A percentile compares a stretch with the other conserved stretches of the same genome.
Conservation (phyloP, 257 asterid genomes). For the Fraxinus quadrangulata region DNA sequence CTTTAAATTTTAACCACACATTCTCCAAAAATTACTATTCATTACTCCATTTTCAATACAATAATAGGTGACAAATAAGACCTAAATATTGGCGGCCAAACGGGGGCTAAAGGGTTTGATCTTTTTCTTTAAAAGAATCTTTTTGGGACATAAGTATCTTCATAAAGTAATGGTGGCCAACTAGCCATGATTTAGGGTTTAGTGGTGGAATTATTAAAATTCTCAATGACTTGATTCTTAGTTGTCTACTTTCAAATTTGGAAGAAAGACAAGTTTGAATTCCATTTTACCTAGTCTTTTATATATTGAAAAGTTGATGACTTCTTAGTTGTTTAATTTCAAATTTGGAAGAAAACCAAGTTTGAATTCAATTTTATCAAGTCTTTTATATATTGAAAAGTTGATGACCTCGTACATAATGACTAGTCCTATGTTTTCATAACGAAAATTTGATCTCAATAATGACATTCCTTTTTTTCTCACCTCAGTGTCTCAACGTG, state of each 20-base stretch:
- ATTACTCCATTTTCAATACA: too few species aligned
- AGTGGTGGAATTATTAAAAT: background rate
- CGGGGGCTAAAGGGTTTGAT: background rate
- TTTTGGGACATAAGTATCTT: background rate
- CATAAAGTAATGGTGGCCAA: background rate
- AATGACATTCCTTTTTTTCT: background rate
- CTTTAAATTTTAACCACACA: too few species aligned
- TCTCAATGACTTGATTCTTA: background rate
- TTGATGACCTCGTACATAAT: background rate
- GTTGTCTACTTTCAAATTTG: background rate
- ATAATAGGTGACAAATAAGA: too few species aligned
- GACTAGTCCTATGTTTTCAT: background rate
- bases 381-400: background rate
- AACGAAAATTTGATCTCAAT: background rate
- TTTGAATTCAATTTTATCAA: background rate
- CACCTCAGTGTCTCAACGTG: rapidly evolving
- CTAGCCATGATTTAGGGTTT: background rate
- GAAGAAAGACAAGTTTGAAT: background rate
- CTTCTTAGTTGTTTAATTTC: background rate
- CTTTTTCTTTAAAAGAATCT: background rate
- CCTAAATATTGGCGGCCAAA: too few species aligned
- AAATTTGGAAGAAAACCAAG: background rate
- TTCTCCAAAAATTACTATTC: too few species aligned
- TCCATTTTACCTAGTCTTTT: background rate
- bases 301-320: background rate